Conservation (phyloP, 345 rosid species). For the Gynandropsis gynandra region DNA sequence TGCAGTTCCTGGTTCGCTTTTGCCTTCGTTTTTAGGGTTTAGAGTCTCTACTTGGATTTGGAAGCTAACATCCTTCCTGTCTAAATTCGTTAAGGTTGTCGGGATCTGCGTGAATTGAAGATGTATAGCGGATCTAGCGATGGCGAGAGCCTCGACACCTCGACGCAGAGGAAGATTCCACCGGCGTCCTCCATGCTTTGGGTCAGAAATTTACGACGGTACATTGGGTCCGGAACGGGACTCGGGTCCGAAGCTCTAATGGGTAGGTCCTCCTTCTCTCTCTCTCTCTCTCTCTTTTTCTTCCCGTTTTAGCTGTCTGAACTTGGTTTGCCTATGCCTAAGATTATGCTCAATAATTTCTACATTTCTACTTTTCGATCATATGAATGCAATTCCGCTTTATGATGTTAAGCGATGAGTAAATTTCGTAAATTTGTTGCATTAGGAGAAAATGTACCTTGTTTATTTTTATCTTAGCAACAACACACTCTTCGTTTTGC, state of each 20-base stretch:
- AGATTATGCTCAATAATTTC: neutral
- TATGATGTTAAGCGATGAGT: too few relatives aligned
- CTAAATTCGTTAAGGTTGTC: neutral
- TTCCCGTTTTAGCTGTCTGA: slow-evolving; percentile 10
- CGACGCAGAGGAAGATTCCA: slow-evolving; percentile 83
- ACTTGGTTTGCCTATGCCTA: neutral
- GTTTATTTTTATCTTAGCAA: too few relatives aligned
- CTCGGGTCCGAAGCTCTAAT: slow-evolving; percentile 98
- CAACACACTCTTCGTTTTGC: too few relatives aligned
- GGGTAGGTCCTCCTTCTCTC: slow-evolving; percentile 42
- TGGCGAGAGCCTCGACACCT: slow-evolving; percentile 82
- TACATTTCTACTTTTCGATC: too few relatives aligned
- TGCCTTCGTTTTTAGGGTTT: slow-evolving; percentile 10
- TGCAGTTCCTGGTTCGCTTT: slow-evolving; percentile 10
- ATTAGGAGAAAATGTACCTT: too few relatives aligned
- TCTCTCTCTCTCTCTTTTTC: too few relatives aligned
- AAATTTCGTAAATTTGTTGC: too few relatives aligned
- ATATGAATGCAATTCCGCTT: too few relatives aligned
- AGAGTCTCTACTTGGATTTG: slow-evolving; percentile 12
- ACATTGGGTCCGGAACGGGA: slow-evolving; percentile 90
- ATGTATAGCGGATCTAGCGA: slow-evolving; percentile 98
- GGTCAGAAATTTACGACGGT: slow-evolving; percentile 91
- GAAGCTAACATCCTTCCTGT: neutral
- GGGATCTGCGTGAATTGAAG: slow-evolving; percentile 16
- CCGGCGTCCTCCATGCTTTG: slow-evolving; percentile 92